These are phyloP conservation scores for Blastobotrys elegans DNA, from an alignment of 1,139 yeast species.

Conservation along the genomic window DNA sequence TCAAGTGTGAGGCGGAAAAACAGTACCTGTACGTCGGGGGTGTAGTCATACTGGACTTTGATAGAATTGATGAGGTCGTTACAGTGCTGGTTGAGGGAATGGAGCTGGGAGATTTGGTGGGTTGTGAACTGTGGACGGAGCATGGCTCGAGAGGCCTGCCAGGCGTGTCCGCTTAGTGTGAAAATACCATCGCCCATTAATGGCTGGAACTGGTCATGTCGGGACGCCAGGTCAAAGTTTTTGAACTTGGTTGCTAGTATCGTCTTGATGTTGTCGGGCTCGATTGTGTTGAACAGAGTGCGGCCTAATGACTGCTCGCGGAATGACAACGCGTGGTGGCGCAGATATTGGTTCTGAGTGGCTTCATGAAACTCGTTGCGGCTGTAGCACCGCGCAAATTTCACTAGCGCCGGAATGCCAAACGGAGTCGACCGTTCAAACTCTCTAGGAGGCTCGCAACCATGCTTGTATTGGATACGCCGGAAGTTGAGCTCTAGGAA, in stretches of 20 bases:
- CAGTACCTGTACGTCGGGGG: conserved; percentile 43
- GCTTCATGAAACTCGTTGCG: conserved; percentile 3
- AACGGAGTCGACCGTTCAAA: conserved; percentile 9
- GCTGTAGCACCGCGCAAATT: not conserved
- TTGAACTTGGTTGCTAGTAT: conserved; percentile 39
- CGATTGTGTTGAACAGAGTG: conserved; percentile 31
- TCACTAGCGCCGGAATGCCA: conserved; percentile 10
- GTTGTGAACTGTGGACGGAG: conserved; percentile 56
- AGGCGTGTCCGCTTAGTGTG: conserved; percentile 50
- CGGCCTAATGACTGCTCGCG: conserved; percentile 17
- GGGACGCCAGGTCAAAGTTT: conserved; percentile 48
- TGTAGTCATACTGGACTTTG: conserved; percentile 8
- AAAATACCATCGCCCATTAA: conserved; percentile 55
- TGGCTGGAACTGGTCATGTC: conserved; percentile 42
- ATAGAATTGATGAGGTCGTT: conserved; percentile 15
- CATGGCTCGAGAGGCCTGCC: conserved; percentile 56
- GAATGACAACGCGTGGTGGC: conserved; percentile 13
- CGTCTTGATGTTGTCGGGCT: conserved; percentile 43
- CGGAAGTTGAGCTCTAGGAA: conserved; percentile 6
- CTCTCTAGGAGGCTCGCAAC: conserved; percentile 8
- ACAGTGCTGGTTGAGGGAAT: conserved; percentile 36
- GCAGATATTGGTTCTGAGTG: conserved; percentile 4
- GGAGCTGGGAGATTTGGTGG: conserved; percentile 50
- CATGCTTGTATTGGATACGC: conserved; percentile 4
- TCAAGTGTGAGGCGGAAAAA: conserved; percentile 52